Conservation (phyloP, 768 basidiomycete species). For the Rickenella mellea region DNA sequence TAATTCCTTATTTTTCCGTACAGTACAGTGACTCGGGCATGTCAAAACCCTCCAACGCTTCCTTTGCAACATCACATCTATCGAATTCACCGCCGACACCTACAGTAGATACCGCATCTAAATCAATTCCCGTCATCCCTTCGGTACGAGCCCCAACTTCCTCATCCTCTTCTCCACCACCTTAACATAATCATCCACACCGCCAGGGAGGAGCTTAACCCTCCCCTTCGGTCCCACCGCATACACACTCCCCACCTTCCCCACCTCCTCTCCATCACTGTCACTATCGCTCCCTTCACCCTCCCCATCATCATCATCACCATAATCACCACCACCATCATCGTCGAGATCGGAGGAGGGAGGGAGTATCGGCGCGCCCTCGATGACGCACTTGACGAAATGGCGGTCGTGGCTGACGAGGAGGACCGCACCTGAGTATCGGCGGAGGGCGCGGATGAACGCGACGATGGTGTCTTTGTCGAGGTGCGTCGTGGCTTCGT, state of each 20-base stretch:
- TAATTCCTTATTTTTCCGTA: too few relatives aligned
- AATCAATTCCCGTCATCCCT: too few relatives aligned
- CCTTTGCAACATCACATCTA: too few relatives aligned
- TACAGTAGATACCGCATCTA: too few relatives aligned
- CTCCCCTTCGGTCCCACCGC: constrained; percentile 16
- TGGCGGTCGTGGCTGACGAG: constrained; percentile 59
- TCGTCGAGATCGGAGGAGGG: too few relatives aligned
- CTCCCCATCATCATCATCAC: too few relatives aligned
- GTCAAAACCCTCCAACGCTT: too few relatives aligned
- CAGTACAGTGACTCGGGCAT: too few relatives aligned
- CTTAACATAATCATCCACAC: constrained; percentile 21
- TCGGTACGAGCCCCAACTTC: too few relatives aligned
- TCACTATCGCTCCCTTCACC: constrained; percentile 13
- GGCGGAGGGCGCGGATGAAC: constrained; percentile 39
- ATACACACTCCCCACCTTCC: constrained; percentile 7
- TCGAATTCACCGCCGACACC: too few relatives aligned
- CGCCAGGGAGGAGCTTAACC: constrained; percentile 16
- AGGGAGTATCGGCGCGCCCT: too few relatives aligned
- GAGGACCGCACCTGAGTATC: constrained; percentile 45
- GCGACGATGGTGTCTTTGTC: constrained; percentile 52
- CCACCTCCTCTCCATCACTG: constrained; percentile 13
- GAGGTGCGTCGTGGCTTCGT: constrained; percentile 62
- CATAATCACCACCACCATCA: too few relatives aligned
- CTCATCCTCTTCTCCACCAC: constrained; percentile 16
- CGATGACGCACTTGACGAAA: constrained; percentile 13